These are phyloP conservation scores for Verticillium nonalfalfae DNA, from an alignment of 2,329 filamentous ascomycete species.

Conservation along the genomic window DNA sequence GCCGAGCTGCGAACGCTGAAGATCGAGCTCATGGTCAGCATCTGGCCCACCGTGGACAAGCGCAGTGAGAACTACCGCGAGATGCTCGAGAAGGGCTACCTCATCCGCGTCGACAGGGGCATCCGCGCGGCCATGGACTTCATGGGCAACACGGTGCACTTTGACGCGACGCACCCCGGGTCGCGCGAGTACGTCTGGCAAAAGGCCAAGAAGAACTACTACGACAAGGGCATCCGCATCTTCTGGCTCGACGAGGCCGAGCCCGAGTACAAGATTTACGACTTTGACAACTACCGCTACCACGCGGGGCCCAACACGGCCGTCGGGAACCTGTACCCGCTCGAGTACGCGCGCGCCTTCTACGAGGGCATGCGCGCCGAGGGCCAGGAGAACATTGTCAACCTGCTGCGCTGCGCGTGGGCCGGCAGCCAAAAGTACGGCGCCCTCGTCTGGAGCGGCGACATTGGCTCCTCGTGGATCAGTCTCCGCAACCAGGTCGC, in stretches of 20 bases:
- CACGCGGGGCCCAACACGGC: slow-evolving; percentile 28
- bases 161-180: slow-evolving; percentile 57
- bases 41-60: slow-evolving; percentile 52
- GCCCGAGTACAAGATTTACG: slow-evolving; percentile 58
- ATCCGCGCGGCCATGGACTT: slow-evolving; percentile 52
- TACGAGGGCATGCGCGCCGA: slow-evolving; percentile 49
- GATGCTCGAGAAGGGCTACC: slow-evolving; percentile 38
- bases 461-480: slow-evolving; percentile 58
- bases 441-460: slow-evolving; percentile 60
- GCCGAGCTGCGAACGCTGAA: slow-evolving; percentile 49
- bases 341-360: slow-evolving; percentile 51
- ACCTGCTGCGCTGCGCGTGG: slow-evolving; percentile 44
- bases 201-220: slow-evolving; percentile 54
- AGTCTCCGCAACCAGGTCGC: slow-evolving; percentile 54
- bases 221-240: slow-evolving; percentile 51
- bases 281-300: slow-evolving; percentile 63
- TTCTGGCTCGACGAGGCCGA: slow-evolving; percentile 69
- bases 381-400: slow-evolving; percentile 52
- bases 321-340: slow-evolving; percentile 55
- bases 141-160: slow-evolving; percentile 52
- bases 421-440: slow-evolving; percentile 55
- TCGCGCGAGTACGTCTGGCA: slow-evolving; percentile 54
- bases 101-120: slow-evolving; percentile 56
- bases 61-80: slow-evolving; percentile 21
- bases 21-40: slow-evolving; percentile 62